Percentiles rank a stretch among this genome's conserved stretches.
phyloP scores from a whole-genome alignment of 345 rosid species.

The Draba incana region DNA sequence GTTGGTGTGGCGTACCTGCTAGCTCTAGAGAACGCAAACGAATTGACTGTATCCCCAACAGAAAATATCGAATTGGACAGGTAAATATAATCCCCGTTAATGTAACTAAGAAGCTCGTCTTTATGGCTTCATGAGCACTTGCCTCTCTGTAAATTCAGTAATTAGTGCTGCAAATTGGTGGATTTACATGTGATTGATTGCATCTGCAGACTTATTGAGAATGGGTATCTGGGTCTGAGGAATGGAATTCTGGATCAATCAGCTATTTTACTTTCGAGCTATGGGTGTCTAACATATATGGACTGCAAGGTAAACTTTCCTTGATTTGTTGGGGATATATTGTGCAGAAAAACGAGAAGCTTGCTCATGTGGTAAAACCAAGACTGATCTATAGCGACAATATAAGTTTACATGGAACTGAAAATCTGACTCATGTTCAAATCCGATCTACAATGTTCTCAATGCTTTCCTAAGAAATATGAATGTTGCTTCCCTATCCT shows the following conservation, averaged over 20 bases:
- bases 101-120: constrained; percentile 22
- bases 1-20: constrained; percentile 90
- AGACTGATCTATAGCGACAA: constrained; percentile 14
- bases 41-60: constrained; percentile 57
- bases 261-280: constrained; percentile 81
- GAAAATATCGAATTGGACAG: constrained; percentile 92
- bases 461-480: constrained; percentile 10
- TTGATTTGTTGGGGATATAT: constrained; percentile 18
- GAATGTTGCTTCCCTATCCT: constrained; percentile 26
- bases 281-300: constrained; percentile 83
- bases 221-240: constrained; percentile 81
- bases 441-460: constrained; percentile 5
- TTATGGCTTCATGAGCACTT: constrained; percentile 27
- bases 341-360: constrained; percentile 8
- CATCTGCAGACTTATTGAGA: constrained; percentile 79
- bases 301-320: constrained; percentile 80
- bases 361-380: constrained; percentile 23
- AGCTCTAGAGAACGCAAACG: constrained; percentile 87
- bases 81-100: constrained; percentile 36
- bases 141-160: constrained; percentile 12
- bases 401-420: constrained; percentile 19
- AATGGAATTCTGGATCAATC: constrained; percentile 98
- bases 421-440: constrained; percentile 9
- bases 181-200: constrained; percentile 29
- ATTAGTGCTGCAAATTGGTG: constrained; percentile 24